These are phyloP conservation scores for Xanthoconium separans DNA, from an alignment of 1,284 basidiomycete species.

Conservation along the genomic window DNA sequence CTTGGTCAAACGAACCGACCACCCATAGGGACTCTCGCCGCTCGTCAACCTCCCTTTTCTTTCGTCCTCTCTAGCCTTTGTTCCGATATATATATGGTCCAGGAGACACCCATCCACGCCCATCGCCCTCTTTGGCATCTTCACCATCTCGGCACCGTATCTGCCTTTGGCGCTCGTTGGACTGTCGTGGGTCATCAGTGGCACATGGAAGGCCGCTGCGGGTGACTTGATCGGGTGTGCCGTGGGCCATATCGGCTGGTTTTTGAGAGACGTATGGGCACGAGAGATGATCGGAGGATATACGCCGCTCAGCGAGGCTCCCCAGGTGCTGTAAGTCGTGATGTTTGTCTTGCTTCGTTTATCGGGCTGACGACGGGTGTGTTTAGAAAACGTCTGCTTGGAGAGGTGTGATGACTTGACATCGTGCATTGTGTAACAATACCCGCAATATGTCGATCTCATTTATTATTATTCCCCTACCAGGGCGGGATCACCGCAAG, in stretches of 20 bases:
- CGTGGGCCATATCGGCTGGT: constrained; percentile 91
- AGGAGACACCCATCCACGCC: constrained; percentile 90
- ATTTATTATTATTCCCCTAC: neutral
- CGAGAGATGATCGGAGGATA: constrained; percentile 84
- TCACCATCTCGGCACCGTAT: constrained; percentile 95
- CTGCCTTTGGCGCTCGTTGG: constrained; percentile 88
- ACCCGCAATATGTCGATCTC: neutral
- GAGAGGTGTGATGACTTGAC: constrained; percentile 43
- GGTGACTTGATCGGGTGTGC: constrained; percentile 87
- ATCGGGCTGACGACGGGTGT: neutral
- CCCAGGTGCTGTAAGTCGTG: constrained; percentile 69
- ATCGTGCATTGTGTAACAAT: constrained; percentile 11
- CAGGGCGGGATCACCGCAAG: neutral
- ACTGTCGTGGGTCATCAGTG: constrained; percentile 89
- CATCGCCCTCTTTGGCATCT: constrained; percentile 92
- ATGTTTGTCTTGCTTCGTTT: neutral
- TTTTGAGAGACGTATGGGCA: constrained; percentile 93
- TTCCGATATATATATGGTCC: constrained; percentile 97
- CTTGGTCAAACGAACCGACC: constrained; percentile 1
- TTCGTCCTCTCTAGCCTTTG: constrained; percentile 85
- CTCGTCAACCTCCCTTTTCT: constrained; percentile 90
- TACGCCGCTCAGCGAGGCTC: constrained; percentile 76
- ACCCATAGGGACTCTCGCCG: constrained; percentile 71
- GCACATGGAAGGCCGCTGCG: constrained; percentile 81
- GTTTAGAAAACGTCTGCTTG: constrained; percentile 62